Conservation (phyloP, 306 rosid species). For the Prunus mume region DNA sequence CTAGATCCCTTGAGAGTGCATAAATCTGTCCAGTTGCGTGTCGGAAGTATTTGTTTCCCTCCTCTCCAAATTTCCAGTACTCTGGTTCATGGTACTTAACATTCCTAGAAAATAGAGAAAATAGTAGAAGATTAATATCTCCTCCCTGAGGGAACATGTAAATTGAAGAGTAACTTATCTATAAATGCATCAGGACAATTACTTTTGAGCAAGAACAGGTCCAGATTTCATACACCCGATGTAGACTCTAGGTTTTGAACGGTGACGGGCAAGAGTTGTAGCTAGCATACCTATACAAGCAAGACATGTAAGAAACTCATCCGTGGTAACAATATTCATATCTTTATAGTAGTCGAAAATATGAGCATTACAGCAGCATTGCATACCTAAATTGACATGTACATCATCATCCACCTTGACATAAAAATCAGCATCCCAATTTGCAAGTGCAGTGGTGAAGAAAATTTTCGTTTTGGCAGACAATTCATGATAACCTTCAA, state of each 20-base stretch:
- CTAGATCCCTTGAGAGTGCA: slow-evolving; percentile 90
- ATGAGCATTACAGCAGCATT: slow-evolving; percentile 12
- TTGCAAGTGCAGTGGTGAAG: slow-evolving; percentile 86
- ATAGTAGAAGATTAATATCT: neutral
- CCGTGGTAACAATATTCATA: neutral
- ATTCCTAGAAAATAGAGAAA: slow-evolving; percentile 44
- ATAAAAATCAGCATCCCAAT: slow-evolving; percentile 95
- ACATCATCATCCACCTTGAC: slow-evolving; percentile 98
- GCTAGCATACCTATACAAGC: slow-evolving; percentile 70
- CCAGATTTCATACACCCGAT: slow-evolving; percentile 99
- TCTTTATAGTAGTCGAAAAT: neutral
- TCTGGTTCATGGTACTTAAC: slow-evolving; percentile 97
- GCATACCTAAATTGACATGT: slow-evolving; percentile 92
- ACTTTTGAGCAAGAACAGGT: slow-evolving; percentile 89
- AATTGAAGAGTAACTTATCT: neutral
- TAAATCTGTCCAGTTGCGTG: slow-evolving; percentile 99
- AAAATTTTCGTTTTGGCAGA: slow-evolving; percentile 91
- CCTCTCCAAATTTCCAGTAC: slow-evolving; percentile 99
- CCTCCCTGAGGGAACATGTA: neutral
- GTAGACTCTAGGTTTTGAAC: slow-evolving; percentile 89
- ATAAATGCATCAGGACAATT: slow-evolving; percentile 21
- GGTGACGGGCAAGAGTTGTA: slow-evolving; percentile 79
- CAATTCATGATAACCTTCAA: slow-evolving; percentile 96
- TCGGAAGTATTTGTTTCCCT: slow-evolving; percentile 90
- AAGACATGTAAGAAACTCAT: slow-evolving; percentile 15